Conservation (phyloP, 805 yeast genomes). For the Candida sphagnicola region DNA sequence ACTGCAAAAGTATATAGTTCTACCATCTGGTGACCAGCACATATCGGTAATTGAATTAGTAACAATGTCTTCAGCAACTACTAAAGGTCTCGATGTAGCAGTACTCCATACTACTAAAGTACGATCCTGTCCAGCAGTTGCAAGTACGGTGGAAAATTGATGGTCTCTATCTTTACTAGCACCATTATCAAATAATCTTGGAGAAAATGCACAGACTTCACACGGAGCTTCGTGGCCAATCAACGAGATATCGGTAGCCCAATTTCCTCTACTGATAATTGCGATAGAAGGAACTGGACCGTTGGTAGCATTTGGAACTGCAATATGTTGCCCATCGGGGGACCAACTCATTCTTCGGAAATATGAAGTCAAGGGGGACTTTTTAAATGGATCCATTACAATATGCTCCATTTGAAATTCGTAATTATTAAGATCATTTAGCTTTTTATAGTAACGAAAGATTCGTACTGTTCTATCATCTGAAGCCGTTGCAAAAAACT, state of each 20-base stretch:
- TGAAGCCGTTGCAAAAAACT: constrained; percentile 94
- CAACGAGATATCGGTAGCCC: constrained; percentile 72
- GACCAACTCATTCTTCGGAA: constrained; percentile 86
- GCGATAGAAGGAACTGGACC: constrained; percentile 77
- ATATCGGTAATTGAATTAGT: constrained; percentile 81
- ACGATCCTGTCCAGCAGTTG: constrained; percentile 94
- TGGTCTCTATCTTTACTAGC: constrained; percentile 23
- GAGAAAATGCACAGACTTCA: constrained; percentile 74
- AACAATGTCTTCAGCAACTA: constrained; percentile 74
- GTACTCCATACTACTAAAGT: constrained; percentile 89
- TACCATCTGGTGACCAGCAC: constrained; percentile 85
- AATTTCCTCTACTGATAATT: constrained; percentile 68
- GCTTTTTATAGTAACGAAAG: constrained; percentile 71
- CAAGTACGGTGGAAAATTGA: constrained; percentile 65
- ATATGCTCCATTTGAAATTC: constrained; percentile 85
- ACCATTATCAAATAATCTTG: constrained; percentile 52
- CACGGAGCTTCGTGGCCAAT: constrained; percentile 86
- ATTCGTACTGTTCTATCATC: constrained; percentile 91
- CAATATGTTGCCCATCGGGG: constrained; percentile 84
- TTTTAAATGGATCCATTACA: constrained; percentile 78
- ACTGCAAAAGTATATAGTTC: constrained; percentile 67
- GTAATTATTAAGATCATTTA: constrained; percentile 54
- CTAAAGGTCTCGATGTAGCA: constrained; percentile 65
- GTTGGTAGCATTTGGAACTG: constrained; percentile 81
- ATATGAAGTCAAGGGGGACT: constrained; percentile 89